Evolutionary conservation across 176 grass and related monocot genomes (phyloP).

Genomic region (Tillandsia leiboldiana): DNA sequence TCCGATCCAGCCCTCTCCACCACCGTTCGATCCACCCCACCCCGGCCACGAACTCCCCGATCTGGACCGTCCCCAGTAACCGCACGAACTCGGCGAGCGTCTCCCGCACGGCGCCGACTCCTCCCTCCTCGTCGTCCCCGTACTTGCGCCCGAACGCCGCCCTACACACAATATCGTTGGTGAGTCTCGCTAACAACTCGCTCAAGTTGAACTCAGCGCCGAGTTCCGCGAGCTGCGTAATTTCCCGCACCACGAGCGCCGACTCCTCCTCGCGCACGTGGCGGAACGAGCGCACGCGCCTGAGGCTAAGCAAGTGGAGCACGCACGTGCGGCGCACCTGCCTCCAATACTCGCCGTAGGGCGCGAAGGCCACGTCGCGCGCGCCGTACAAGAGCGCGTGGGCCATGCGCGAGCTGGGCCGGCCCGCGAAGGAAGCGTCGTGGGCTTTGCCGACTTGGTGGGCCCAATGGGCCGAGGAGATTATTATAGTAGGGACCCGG

Average conservation of each 20-base stretch:
- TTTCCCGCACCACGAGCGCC: neutral
- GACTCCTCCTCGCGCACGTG: constrained; percentile 28
- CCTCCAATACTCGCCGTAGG: constrained; percentile 47
- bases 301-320: constrained; percentile 36
- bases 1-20: constrained; percentile 9
- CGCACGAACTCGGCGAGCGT: neutral
- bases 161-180: neutral
- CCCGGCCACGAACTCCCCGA: constrained; percentile 32
- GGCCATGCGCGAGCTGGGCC: constrained; percentile 18
- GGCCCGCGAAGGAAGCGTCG: constrained; percentile 38
- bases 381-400: constrained; percentile 26
- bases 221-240: neutral
- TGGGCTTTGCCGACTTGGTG: constrained; percentile 34
- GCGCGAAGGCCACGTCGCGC: constrained; percentile 31
- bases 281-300: constrained; percentile 25
- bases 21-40: constrained; percentile 39
- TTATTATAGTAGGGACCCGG: constrained; percentile 33
- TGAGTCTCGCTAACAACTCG: neutral
- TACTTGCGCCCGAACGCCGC: neutral
- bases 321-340: constrained; percentile 42
- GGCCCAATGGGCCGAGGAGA: constrained; percentile 38
- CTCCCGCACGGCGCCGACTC: neutral
- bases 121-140: neutral
- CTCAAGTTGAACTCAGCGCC: neutral
- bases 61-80: constrained; percentile 10